Evolutionary conservation across 2,329 filamentous ascomycete genomes (phyloP), one percentile per base, ranked within the genome.

Genomic region (Colletotrichum noveboracense): DNA sequence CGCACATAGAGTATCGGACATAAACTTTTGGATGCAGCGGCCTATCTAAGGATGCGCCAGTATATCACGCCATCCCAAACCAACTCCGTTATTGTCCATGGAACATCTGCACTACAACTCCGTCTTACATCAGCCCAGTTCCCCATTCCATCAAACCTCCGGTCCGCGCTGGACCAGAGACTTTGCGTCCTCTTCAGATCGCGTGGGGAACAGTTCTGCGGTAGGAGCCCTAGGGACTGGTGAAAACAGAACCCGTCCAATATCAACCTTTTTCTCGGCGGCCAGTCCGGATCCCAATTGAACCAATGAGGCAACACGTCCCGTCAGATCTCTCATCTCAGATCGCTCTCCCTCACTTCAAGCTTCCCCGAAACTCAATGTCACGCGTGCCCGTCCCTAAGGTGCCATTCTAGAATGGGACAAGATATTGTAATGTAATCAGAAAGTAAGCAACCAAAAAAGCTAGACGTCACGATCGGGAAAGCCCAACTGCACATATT

Each of bases 161-260:
- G n/a, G 43, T 52, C 43, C 10, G 43, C n/a, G 43, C 16, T 52
- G 43, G 16, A 13, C n/a, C 43, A 52, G 43, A 52, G 18, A 52
- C 43, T 52, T 13, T 21, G n/a, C 2, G 43, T 48, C n/a, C 43
- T 38, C 43, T 7, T 52, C 43, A 52, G 43, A n/a, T 21, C n/a
- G 43, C n/a, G 12, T 21, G 43, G n/a, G 10, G 10, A 21, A 12
- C 43, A 21, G 1, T 6, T 48, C 2, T 48, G n/a, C 43, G 43
- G 43, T 21, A 48, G n/a, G 43, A 48, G 10, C 10, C 0, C 18
- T 10, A 0, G 38, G 38, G 1, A 10, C 1, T 48, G n/a, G 5
- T 48, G n/a, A 3, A 21, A 21, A 21, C 1, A 4, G 1, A 12
- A n/a, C 18, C 18, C n/a, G 3, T 48, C 10, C 43, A 13, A 48